Evolutionary conservation across 352 stramenopile species (phyloP).

Genomic region (Globisporangium abappressorium): DNA sequence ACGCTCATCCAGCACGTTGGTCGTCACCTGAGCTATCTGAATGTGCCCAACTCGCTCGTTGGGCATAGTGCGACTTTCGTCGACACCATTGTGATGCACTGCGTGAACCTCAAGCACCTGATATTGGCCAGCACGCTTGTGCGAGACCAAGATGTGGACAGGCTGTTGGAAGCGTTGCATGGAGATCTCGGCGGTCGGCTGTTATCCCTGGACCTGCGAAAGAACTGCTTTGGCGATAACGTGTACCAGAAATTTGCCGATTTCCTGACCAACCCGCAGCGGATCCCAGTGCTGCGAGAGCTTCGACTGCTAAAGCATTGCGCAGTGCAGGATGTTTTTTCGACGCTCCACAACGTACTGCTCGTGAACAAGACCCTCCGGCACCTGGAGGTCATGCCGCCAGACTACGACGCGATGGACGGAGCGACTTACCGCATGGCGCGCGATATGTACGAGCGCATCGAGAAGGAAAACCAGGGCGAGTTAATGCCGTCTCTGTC

Average conservation of each 20-base stretch:
- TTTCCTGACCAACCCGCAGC: conserved; percentile 2
- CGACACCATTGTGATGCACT: neutral
- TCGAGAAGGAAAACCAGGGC: neutral
- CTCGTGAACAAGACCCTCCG: conserved; percentile 6
- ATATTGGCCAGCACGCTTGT: neutral
- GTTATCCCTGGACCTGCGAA: conserved; percentile 2
- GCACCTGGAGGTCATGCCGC: neutral
- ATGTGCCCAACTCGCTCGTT: neutral
- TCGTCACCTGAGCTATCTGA: neutral
- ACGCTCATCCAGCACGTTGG: conserved; percentile 8
- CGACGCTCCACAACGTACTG: neutral
- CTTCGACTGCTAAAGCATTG: neutral
- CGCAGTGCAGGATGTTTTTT: neutral
- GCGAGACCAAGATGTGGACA: neutral
- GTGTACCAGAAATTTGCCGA: neutral
- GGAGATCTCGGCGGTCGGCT: neutral
- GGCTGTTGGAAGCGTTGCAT: neutral
- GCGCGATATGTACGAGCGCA: neutral
- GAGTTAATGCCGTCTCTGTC: neutral
- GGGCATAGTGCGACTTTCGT: neutral
- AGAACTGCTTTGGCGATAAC: neutral
- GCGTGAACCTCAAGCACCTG: conserved; percentile 6
- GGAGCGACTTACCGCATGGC: neutral
- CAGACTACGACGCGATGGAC: neutral
- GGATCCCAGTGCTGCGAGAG: conserved; percentile 7